Percentiles rank a stretch among this genome's conserved stretches.
Conservation (phyloP, 2,329 filamentous ascomycete species). For the Corynespora cassiicola region DNA sequence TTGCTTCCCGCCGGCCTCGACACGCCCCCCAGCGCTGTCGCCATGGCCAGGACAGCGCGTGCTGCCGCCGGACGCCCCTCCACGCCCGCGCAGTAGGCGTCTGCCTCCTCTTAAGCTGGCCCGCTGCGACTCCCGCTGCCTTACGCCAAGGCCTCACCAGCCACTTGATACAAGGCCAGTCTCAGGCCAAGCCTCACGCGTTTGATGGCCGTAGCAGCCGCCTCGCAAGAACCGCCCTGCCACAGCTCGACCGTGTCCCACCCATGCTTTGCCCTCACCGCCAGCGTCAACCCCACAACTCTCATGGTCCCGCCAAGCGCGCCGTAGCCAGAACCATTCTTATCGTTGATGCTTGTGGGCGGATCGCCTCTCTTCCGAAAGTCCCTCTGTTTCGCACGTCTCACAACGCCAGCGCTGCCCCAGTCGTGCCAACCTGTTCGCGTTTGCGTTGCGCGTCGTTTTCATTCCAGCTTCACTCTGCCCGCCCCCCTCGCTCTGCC, state of each 20-base stretch:
- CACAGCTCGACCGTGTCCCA: conserved; percentile 15
- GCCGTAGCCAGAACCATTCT: conserved; percentile 27
- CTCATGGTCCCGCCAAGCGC: conserved; percentile 27
- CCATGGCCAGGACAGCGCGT: too few relatives aligned
- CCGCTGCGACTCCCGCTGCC: neutral
- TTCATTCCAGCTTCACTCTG: conserved; percentile 4
- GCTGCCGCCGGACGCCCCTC: too few relatives aligned
- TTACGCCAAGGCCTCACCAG: conserved; percentile 17
- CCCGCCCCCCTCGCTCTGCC: conserved; percentile 4
- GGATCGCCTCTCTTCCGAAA: conserved; percentile 38
- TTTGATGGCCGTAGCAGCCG: conserved; percentile 24
- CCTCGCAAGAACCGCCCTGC: conserved; percentile 26
- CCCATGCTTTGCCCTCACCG: conserved; percentile 23
- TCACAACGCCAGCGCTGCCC: conserved; percentile 35
- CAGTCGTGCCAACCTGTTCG: conserved; percentile 15
- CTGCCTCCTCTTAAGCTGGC: conserved; percentile 10
- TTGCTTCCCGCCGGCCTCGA: too few relatives aligned
- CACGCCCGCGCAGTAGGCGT: neutral
- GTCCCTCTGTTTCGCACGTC: conserved; percentile 40
- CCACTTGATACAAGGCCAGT: conserved; percentile 37
- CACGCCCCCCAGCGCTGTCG: too few relatives aligned
- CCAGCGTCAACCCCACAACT: conserved; percentile 20
- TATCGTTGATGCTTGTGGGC: conserved; percentile 38
- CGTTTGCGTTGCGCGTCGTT: conserved; percentile 25
- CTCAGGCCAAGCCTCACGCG: conserved; percentile 34